Evolutionary conservation across 768 basidiomycete genomes (phyloP).

Genomic region (Tricholoma terreum): DNA sequence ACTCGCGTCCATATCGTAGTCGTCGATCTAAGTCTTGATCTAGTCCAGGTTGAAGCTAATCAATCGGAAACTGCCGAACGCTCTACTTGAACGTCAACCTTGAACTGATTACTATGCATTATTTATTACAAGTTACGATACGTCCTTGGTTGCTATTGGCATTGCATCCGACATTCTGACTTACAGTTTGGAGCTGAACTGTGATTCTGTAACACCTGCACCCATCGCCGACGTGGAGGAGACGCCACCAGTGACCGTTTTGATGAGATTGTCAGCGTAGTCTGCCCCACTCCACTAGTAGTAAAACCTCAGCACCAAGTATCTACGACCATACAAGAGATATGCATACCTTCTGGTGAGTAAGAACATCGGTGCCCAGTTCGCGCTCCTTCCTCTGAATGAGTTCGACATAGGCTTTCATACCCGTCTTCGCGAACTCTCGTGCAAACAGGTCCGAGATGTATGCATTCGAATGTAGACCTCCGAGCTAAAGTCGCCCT

Average conservation of each 20-base stretch:
- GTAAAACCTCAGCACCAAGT: background rate
- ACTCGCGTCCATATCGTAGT: conserved; percentile 47
- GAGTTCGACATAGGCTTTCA: conserved; percentile 98
- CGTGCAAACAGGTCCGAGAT: conserved; percentile 92
- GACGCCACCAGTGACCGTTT: conserved; percentile 96
- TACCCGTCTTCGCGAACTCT: conserved; percentile 88
- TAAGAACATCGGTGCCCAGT: conserved; percentile 92
- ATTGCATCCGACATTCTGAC: background rate
- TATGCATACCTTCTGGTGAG: conserved; percentile 83
- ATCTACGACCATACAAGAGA: background rate
- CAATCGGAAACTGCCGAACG: conserved; percentile 20
- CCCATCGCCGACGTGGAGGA: conserved; percentile 99
- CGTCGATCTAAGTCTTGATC: background rate
- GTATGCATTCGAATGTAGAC: conserved; percentile 95
- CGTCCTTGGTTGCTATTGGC: too few relatives aligned
- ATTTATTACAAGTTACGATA: background rate
- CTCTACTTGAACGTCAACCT: too few relatives aligned
- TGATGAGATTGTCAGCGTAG: conserved; percentile 86
- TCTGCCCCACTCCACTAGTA: conserved; percentile 91
- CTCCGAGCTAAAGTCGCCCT: conserved; percentile 66
- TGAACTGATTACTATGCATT: background rate
- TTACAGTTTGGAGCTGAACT: conserved; percentile 55
- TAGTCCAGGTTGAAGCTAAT: conserved; percentile 4
- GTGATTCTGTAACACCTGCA: conserved; percentile 88
- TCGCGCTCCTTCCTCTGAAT: conserved; percentile 92